Evolutionary conservation across 257 asterid genomes (phyloP).

Genomic region (Solanum pimpinellifolium): DNA sequence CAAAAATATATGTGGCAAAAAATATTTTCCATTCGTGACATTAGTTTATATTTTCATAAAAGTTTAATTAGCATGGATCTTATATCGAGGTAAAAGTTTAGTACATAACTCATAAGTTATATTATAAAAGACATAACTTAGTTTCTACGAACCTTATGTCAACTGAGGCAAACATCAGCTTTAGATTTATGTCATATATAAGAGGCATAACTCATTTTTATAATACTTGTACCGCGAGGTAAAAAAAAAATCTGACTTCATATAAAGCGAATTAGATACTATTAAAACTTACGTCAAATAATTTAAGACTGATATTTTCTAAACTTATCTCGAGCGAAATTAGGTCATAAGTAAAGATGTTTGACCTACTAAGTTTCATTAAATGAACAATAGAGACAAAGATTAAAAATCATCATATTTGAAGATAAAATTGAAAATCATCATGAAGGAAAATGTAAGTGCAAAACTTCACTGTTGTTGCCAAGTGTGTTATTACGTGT

Average conservation of each 20-base stretch:
- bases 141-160: not conserved
- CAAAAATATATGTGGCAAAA: not conserved
- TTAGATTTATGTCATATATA: not conserved
- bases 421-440: not conserved
- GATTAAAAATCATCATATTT: not conserved
- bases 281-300: not conserved
- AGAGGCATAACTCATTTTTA: not conserved
- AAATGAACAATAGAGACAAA: not conserved
- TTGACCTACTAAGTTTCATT: not conserved
- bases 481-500: not conserved
- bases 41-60: not conserved
- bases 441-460: not conserved
- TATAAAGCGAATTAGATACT: not conserved
- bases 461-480: not conserved
- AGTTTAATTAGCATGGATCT: not conserved
- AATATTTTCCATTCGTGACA: not conserved
- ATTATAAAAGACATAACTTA: not conserved
- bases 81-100: not conserved
- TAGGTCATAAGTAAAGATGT: not conserved
- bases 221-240: not conserved
- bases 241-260: not conserved
- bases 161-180: fast-evolving
- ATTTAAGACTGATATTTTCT: no score
- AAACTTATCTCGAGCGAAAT: not conserved
- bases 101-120: not conserved